These are phyloP conservation scores for Sporothrix phasma DNA, from an alignment of 2,329 filamentous ascomycete genomes.

Conservation along the genomic window DNA sequence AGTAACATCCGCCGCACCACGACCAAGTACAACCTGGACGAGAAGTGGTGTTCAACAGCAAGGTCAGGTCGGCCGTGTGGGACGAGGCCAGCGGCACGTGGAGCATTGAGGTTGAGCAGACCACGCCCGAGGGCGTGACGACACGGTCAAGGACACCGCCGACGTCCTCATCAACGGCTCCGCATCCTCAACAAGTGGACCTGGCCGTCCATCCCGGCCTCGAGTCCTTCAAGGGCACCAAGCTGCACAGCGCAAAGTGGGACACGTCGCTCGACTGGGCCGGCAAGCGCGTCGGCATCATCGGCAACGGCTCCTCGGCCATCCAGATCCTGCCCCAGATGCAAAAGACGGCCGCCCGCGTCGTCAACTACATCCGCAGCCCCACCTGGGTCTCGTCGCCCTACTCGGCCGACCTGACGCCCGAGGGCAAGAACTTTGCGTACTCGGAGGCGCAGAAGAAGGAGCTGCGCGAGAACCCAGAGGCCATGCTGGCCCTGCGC, in stretches of 20 bases:
- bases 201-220: constrained; percentile 26
- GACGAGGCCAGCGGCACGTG: constrained; percentile 32
- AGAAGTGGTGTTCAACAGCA: constrained; percentile 31
- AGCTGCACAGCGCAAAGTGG: constrained; percentile 25
- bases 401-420: constrained; percentile 3
- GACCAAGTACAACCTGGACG: constrained; percentile 26
- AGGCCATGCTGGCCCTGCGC: background rate
- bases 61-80: constrained; percentile 28
- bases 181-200: constrained; percentile 20
- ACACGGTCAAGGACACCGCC: constrained; percentile 13
- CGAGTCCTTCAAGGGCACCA: constrained; percentile 24
- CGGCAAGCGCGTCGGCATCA: constrained; percentile 24
- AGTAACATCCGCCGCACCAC: constrained; percentile 28
- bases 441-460: background rate
- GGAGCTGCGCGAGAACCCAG: background rate
- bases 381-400: background rate
- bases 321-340: constrained; percentile 24
- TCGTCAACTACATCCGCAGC: background rate
- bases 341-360: constrained; percentile 8
- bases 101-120: constrained; percentile 21
- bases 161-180: constrained; percentile 18
- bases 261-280: constrained; percentile 18
- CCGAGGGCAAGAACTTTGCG: background rate
- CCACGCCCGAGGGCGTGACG: constrained; percentile 18
- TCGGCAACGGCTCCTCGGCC: constrained; percentile 26